A percentile compares a stretch with the other conserved stretches of the same genome.
Conservation (phyloP, 257 asterid species). For the Linaria vulgaris region DNA sequence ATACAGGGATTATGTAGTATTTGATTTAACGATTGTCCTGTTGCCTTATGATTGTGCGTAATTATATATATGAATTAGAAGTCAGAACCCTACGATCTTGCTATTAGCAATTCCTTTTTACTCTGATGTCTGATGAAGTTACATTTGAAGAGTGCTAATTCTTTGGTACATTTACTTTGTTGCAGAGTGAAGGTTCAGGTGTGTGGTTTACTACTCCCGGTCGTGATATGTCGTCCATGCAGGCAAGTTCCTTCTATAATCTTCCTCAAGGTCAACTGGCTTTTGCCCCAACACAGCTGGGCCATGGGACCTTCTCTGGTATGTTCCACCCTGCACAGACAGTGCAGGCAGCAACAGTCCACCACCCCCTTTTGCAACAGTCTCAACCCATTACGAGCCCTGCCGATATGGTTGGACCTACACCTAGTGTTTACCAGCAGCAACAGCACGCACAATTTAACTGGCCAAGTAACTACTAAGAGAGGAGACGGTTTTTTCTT, state of each 20-base stretch:
- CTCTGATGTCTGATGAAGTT: background rate
- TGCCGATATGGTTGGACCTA: slow-evolving; percentile 73
- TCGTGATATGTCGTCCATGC: slow-evolving; percentile 72
- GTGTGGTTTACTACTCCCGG: slow-evolving; percentile 67
- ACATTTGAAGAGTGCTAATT: slow-evolving; percentile 10
- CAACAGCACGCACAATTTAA: slow-evolving; percentile 81
- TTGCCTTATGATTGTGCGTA: background rate
- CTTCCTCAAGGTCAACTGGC: slow-evolving; percentile 85
- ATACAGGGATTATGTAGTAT: background rate
- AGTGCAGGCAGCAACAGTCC: slow-evolving; percentile 49
- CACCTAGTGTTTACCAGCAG: slow-evolving; percentile 72
- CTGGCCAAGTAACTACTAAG: slow-evolving; percentile 80
- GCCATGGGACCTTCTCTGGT: slow-evolving; percentile 73
- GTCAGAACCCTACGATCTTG: background rate
- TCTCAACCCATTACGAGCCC: slow-evolving; percentile 72
- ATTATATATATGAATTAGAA: background rate
- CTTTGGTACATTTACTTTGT: slow-evolving; percentile 5
- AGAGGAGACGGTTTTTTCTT: slow-evolving; percentile 18
- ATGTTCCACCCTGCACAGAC: slow-evolving; percentile 74
- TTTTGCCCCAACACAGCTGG: slow-evolving; percentile 68
- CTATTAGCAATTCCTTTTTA: background rate
- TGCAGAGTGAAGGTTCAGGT: slow-evolving; percentile 82
- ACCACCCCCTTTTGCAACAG: slow-evolving; percentile 86
- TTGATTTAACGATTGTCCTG: background rate
- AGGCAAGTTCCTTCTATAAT: slow-evolving; percentile 74